Evolutionary conservation across 805 yeast genomes (phyloP).

Genomic region (Candida maesae): DNA sequence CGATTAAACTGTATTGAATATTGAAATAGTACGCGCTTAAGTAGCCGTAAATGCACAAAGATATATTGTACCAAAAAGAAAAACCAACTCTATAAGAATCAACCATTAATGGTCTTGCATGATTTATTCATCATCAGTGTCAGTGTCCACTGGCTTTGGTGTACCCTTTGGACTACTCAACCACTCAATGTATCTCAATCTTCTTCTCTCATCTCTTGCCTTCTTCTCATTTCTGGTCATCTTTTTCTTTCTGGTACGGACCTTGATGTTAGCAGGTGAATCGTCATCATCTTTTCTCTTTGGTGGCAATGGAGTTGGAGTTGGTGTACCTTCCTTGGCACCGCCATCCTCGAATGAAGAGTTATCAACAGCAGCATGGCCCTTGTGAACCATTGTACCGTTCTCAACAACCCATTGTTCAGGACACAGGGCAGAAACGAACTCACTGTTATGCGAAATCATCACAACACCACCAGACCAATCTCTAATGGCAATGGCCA

Average conservation of each 20-base stretch:
- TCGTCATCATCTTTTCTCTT: constrained; percentile 65
- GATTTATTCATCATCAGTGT: constrained; percentile 67
- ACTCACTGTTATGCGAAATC: constrained; percentile 97
- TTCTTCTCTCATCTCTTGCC: constrained; percentile 85
- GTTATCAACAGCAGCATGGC: constrained; percentile 69
- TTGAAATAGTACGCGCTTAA: no score
- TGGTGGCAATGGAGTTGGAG: constrained; percentile 38
- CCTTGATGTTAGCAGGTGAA: constrained; percentile 95
- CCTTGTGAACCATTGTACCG: constrained; percentile 84
- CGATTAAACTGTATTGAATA: no score
- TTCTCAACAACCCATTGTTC: constrained; percentile 98
- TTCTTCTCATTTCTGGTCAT: constrained; percentile 96
- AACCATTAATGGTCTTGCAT: neutral
- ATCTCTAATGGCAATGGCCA: constrained; percentile 96
- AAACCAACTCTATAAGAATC: neutral
- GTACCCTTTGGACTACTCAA: constrained; percentile 96
- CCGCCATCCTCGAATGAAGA: constrained; percentile 81
- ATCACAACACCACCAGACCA: constrained; percentile 98
- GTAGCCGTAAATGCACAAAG: no score
- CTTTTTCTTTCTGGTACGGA: constrained; percentile 91
- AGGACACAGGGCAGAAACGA: constrained; percentile 95
- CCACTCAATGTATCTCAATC: constrained; percentile 94
- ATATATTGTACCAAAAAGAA: no score
- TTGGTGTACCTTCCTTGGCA: constrained; percentile 46
- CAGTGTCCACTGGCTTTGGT: constrained; percentile 90